phyloP scores from a whole-genome alignment of 148 eudicot genomes.

The Nepenthes mirabilis region DNA sequence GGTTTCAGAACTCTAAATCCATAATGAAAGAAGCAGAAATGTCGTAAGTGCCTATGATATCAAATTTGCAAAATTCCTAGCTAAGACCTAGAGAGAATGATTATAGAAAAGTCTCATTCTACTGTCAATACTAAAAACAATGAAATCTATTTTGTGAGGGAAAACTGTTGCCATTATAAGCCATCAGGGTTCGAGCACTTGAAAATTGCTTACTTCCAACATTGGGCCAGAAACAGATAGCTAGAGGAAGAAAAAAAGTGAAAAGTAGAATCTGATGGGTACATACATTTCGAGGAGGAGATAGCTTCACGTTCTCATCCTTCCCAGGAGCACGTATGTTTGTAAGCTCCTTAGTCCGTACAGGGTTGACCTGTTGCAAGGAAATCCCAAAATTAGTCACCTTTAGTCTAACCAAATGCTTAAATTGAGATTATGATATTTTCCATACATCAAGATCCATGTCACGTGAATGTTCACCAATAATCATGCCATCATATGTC shows the following conservation, averaged over 20 bases:
- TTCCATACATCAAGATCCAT: constrained; percentile 91
- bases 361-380: constrained; percentile 67
- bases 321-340: constrained; percentile 72
- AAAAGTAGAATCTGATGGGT: constrained; percentile 4
- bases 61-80: too few species aligned
- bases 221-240: background rate
- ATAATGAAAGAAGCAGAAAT: too few species aligned
- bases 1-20: too few species aligned
- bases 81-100: too few species aligned
- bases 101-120: too few species aligned
- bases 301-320: constrained; percentile 82
- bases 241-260: constrained; percentile 4
- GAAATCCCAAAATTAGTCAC: constrained; percentile 1
- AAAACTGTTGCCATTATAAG: too few species aligned
- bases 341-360: constrained; percentile 60
- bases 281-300: constrained; percentile 93
- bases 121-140: too few species aligned
- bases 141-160: too few species aligned
- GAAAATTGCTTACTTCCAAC: too few species aligned
- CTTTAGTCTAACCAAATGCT: background rate
- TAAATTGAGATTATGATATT: background rate
- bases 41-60: too few species aligned
- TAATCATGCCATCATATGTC: constrained; percentile 97
- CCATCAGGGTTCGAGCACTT: too few species aligned
- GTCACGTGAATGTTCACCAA: constrained; percentile 95